These are phyloP conservation scores for Phytophthora gonapodyides DNA, from an alignment of 352 stramenopile species.

Conservation along the genomic window DNA sequence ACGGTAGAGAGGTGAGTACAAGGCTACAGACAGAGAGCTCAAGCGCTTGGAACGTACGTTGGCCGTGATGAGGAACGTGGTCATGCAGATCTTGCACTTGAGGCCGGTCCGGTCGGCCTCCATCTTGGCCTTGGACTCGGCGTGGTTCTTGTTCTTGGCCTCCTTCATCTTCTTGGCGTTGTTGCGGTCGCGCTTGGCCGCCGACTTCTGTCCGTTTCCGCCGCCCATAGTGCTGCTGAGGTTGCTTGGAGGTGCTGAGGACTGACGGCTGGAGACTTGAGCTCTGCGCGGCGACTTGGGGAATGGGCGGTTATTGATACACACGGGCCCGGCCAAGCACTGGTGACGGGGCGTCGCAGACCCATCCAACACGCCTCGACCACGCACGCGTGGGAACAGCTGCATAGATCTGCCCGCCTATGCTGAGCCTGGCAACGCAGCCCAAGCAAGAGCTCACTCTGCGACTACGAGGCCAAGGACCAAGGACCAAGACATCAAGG, in stretches of 20 bases:
- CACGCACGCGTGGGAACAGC: conserved; percentile 24
- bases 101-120: conserved; percentile 71
- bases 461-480: not conserved
- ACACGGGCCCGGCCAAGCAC: not conserved
- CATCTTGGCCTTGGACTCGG: conserved; percentile 86
- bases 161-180: conserved; percentile 89
- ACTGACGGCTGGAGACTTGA: conserved; percentile 15
- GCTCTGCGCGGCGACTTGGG: conserved; percentile 21
- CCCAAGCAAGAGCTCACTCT: not conserved
- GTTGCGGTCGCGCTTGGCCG: conserved; percentile 80
- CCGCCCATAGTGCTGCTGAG: conserved; percentile 63
- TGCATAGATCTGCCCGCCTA: conserved; percentile 25
- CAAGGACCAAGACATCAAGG: not conserved
- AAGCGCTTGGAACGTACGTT: conserved; percentile 48
- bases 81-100: conserved; percentile 91
- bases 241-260: not conserved
- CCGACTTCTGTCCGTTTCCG: conserved; percentile 84
- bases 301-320: conserved; percentile 14
- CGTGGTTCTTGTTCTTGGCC: conserved; percentile 77
- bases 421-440: conserved; percentile 4
- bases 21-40: not conserved
- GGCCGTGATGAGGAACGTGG: conserved; percentile 86
- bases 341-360: conserved; percentile 14
- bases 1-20: conserved; percentile 4
- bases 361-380: conserved; percentile 1